phyloP scores from a whole-genome alignment of 768 basidiomycete species.

The Pleurotus tuoliensis region DNA sequence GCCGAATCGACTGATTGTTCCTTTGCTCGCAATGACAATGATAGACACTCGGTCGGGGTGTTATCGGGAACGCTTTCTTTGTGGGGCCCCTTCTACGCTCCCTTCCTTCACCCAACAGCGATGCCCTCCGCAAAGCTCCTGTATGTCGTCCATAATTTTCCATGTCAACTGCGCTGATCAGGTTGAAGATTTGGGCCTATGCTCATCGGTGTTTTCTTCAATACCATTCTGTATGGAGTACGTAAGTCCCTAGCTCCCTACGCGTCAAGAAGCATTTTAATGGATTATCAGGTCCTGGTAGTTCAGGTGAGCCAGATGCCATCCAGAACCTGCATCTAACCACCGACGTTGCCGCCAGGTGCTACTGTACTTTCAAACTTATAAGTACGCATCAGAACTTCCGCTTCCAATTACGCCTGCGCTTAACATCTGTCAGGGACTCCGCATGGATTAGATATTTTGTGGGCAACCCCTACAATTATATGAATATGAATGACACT shows the following conservation, averaged over 20 bases:
- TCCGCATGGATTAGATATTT: slow-evolving; percentile 27
- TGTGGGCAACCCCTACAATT: slow-evolving; percentile 14
- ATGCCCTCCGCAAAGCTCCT: neutral
- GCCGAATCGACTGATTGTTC: no score
- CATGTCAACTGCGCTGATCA: neutral
- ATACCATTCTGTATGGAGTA: slow-evolving; percentile 12
- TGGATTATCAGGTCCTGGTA: slow-evolving; percentile 20
- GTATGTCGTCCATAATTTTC: neutral
- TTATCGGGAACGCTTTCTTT: no score
- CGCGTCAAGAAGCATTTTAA: neutral
- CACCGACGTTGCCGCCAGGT: slow-evolving; percentile 13
- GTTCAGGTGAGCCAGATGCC: slow-evolving; percentile 20
- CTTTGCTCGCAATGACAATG: no score
- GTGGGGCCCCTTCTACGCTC: no score
- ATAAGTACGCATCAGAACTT: slow-evolving; percentile 18
- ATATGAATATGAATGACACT: no score
- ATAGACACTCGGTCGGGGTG: no score
- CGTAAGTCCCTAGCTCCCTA: neutral
- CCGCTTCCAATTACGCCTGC: neutral
- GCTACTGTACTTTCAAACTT: slow-evolving; percentile 32
- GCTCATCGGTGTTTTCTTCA: slow-evolving; percentile 15
- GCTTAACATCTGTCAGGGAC: slow-evolving; percentile 21
- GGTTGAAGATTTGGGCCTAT: slow-evolving; percentile 11
- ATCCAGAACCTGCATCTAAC: neutral
- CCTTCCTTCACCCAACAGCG: neutral